A percentile compares a stretch with the other conserved stretches of the same genome.
These are phyloP conservation scores for Limonium bicolor DNA, from an alignment of 148 eudicot genomes.

Conservation along the genomic window DNA sequence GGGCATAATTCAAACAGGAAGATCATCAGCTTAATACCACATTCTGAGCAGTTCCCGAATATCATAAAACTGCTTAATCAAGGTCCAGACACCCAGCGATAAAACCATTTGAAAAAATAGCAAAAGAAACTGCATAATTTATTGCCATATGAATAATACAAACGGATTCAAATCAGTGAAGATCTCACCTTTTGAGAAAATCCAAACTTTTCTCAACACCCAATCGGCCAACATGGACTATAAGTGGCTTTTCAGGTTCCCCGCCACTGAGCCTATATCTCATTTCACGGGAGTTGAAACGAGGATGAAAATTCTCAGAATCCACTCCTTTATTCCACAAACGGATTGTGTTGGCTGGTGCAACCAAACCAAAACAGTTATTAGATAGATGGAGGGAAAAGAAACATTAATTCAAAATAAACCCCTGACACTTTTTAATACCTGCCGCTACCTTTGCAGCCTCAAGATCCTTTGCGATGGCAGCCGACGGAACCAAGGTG, in stretches of 20 bases:
- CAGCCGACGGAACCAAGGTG: slow-evolving; percentile 93
- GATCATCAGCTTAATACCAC: too few relatives aligned
- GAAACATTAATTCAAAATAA: background rate
- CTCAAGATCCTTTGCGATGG: slow-evolving; percentile 82
- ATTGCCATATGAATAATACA: too few relatives aligned
- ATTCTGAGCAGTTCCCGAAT: too few relatives aligned
- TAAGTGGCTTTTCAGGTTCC: slow-evolving; percentile 31
- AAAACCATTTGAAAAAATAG: too few relatives aligned
- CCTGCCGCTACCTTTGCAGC: slow-evolving; percentile 85
- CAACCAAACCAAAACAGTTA: background rate
- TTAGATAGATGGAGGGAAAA: background rate
- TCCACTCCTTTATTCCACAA: slow-evolving; percentile 99
- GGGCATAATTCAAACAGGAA: too few relatives aligned
- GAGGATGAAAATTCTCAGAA: slow-evolving; percentile 91
- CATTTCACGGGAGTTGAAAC: slow-evolving; percentile 66
- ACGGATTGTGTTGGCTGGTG: slow-evolving; percentile 45
- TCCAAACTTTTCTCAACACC: slow-evolving; percentile 44
- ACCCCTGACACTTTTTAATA: slow-evolving; percentile 4
- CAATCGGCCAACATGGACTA: slow-evolving; percentile 35
- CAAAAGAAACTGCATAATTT: too few relatives aligned
- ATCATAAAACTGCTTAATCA: too few relatives aligned
- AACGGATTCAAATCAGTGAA: background rate
- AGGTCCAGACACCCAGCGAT: too few relatives aligned
- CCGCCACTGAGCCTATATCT: slow-evolving; percentile 71
- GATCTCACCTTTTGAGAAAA: slow-evolving; percentile 38